These are phyloP conservation scores for Pistacia vera DNA, from an alignment of 345 rosid genomes.

Conservation along the genomic window DNA sequence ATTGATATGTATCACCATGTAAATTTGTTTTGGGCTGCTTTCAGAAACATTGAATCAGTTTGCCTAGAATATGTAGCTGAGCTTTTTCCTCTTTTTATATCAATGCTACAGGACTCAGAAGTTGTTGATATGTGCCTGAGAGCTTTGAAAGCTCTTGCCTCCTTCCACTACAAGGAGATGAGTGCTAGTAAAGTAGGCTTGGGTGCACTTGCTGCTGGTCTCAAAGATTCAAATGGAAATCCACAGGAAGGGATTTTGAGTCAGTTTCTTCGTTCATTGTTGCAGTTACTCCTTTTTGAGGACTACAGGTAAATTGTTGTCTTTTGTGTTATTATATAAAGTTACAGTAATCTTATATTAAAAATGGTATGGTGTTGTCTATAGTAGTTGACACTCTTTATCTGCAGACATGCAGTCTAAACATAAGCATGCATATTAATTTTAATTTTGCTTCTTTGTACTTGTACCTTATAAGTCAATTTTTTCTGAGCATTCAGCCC, in stretches of 20 bases:
- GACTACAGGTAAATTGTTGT: slow-evolving; percentile 70
- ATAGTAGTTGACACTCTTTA: not conserved
- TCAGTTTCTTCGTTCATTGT: slow-evolving; percentile 67
- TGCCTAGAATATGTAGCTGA: not conserved
- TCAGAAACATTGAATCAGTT: not conserved
- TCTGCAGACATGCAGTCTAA: not conserved
- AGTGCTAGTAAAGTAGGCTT: slow-evolving; percentile 64
- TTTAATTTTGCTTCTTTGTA: not conserved
- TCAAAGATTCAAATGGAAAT: slow-evolving; percentile 60
- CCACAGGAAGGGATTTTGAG: slow-evolving; percentile 68
- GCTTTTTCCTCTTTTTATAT: slow-evolving; percentile 6
- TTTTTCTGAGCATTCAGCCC: slow-evolving; percentile 49
- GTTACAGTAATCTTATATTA: not conserved
- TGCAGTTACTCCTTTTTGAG: slow-evolving; percentile 88
- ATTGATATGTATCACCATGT: not conserved
- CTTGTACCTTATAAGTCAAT: not conserved
- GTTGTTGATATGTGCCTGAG: slow-evolving; percentile 87
- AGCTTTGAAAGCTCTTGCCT: slow-evolving; percentile 87
- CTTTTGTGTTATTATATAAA: not conserved
- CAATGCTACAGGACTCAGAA: slow-evolving; percentile 64
- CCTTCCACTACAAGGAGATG: slow-evolving; percentile 85
- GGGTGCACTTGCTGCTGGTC: slow-evolving; percentile 61
- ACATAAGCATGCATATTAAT: not conserved
- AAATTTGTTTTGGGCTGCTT: not conserved
- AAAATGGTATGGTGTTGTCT: not conserved